These are phyloP conservation scores for Leishmania aethiopica DNA, from an alignment of 208 protist species.

Conservation along the genomic window DNA sequence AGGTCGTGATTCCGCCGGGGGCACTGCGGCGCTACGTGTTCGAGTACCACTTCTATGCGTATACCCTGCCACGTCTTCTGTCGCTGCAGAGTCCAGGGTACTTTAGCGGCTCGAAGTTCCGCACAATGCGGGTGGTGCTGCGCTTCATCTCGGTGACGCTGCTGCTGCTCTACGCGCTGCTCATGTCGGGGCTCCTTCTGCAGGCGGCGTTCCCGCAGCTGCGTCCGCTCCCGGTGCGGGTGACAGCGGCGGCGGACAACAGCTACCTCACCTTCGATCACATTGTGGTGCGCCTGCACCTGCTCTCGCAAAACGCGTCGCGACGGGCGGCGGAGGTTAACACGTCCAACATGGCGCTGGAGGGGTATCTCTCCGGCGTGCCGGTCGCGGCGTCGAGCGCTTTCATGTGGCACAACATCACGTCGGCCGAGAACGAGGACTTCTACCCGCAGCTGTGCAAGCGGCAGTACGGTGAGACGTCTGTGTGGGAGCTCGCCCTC, in stretches of 20 bases:
- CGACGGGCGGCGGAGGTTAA: conserved; percentile 16
- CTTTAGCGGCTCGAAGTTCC: conserved; percentile 64
- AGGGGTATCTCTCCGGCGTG: conserved; percentile 20
- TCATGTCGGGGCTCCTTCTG: conserved; percentile 66
- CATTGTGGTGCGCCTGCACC: conserved; percentile 77
- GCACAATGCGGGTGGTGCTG: conserved; percentile 54
- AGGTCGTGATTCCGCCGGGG: conserved; percentile 49
- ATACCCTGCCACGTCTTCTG: conserved; percentile 65
- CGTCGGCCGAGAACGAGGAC: conserved; percentile 42
- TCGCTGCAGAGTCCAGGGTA: conserved; percentile 68
- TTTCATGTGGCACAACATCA: conserved; percentile 67
- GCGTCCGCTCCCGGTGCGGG: conserved; percentile 68
- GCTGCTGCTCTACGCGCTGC: conserved; percentile 48
- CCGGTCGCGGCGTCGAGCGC: conserved; percentile 31
- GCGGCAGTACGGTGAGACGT: conserved; percentile 59
- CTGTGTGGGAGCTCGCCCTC: conserved; percentile 72
- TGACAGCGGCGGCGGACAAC: conserved; percentile 39
- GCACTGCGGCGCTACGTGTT: conserved; percentile 50
- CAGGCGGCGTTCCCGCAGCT: conserved; percentile 78
- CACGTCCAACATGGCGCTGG: conserved; percentile 12
- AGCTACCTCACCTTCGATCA: conserved; percentile 72
- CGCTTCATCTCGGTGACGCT: conserved; percentile 50
- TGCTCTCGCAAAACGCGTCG: conserved; percentile 45
- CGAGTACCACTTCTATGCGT: conserved; percentile 61
- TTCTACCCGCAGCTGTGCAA: conserved; percentile 79